These are phyloP conservation scores for Choiromyces venosus DNA, from an alignment of 495 filamentous ascomycete species.

Conservation along the genomic window DNA sequence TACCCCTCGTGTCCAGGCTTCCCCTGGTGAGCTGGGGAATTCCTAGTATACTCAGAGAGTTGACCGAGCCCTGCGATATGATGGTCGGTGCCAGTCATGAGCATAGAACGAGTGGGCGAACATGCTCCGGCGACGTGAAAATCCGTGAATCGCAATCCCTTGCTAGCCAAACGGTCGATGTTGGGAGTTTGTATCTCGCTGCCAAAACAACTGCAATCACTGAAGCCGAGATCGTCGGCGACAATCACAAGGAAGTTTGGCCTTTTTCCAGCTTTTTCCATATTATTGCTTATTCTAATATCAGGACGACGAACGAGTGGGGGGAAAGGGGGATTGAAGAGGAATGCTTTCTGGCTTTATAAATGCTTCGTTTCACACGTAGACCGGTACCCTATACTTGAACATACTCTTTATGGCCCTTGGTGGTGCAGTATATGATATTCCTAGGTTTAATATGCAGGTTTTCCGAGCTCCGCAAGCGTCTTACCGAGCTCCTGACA, in stretches of 20 bases:
- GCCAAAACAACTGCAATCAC: conserved; percentile 57
- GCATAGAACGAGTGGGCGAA: conserved; percentile 60
- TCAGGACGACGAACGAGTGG: background rate
- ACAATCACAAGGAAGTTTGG: conserved; percentile 61
- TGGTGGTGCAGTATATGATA: background rate
- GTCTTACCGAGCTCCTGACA: background rate
- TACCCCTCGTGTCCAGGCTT: conserved; percentile 65
- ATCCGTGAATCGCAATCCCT: conserved; percentile 56
- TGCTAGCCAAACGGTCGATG: conserved; percentile 53
- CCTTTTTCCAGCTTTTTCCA: conserved; percentile 16
- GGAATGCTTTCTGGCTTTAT: background rate
- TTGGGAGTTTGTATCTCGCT: conserved; percentile 60
- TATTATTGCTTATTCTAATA: background rate
- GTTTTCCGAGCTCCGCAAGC: background rate
- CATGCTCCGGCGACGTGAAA: conserved; percentile 62
- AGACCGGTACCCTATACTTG: background rate
- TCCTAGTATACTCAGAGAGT: conserved; percentile 45
- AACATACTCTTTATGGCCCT: background rate
- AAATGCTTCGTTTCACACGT: background rate
- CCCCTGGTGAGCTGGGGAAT: conserved; percentile 36
- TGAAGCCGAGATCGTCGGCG: conserved; percentile 61
- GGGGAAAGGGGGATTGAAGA: background rate
- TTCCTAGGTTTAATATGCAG: background rate
- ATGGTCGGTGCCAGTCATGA: conserved; percentile 53
- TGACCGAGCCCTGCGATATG: conserved; percentile 52